Evolutionary conservation across 2,329 filamentous ascomycete species (phyloP), one percentile per base, ranked within the genome.

Genomic region (Botrytis fabae): DNA sequence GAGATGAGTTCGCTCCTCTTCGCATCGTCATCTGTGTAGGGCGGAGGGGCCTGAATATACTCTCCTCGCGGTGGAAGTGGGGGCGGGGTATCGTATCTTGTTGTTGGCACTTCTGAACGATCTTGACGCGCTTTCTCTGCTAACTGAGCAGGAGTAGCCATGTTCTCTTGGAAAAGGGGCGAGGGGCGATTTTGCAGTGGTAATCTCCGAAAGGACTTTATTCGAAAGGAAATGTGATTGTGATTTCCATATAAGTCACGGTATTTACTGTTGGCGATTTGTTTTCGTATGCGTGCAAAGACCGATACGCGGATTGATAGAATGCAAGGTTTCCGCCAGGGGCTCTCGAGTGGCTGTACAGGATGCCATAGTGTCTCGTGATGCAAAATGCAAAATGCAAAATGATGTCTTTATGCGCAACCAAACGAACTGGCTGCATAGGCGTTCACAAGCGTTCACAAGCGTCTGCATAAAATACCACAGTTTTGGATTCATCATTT

Each of bases 1-100:
- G 80, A 79, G 60, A 80, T 79, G 46, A 78, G 69, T 61, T 76
- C 73, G 65, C 73, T 77, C 60, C 78, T 78, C 65, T 75, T 75
- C 32, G 74, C 74, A 74, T 81, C 78, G 42, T 79, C 75, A 14
- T 73, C 69, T 16, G 76, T 77, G 42, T 80, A 80, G 71, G 80
- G 76, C 40, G 79, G 80, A 72, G 79, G 79, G 74, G 77, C 65
- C 54, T 68, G 76, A 48, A 65, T 60, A 44, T 76, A 75, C 40
- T 51, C 54, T 44, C 51, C 73, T 74, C 78, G 75, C 42, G 80
- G 79, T 18, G 79, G 80, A 22, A 80, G 76, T 51, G 79, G 77
- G 72, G 80, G 80, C 32, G 75, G 74, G 54, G 68, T 68, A 73
- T 61, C 64, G 48, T 48, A 42, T 57, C 70, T 66, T 28, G 4